A percentile compares a stretch with the other conserved stretches of the same genome.
Conservation (phyloP, 108 stramenopile genomes). For the Cyclostephanos invisitatus region DNA sequence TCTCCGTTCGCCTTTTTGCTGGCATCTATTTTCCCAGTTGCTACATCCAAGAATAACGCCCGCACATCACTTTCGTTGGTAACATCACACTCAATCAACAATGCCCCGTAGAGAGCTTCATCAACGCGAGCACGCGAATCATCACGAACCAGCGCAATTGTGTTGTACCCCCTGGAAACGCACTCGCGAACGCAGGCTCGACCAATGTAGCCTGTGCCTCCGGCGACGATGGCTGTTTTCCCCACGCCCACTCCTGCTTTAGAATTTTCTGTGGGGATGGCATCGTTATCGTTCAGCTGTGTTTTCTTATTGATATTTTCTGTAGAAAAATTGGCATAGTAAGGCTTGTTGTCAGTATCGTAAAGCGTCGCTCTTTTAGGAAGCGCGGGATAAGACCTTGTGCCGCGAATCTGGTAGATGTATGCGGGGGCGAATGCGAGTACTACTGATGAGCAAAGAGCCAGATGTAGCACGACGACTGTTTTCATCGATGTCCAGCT, state of each 20-base stretch:
- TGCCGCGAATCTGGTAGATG: background rate
- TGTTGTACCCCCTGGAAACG: conserved; percentile 53
- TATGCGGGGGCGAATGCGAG: background rate
- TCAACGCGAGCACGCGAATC: conserved; percentile 15
- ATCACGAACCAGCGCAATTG: conserved; percentile 55
- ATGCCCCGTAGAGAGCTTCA: conserved; percentile 26
- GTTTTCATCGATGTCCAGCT: background rate
- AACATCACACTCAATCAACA: conserved; percentile 34
- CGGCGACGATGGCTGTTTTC: conserved; percentile 57
- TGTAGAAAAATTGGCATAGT: conserved; percentile 11
- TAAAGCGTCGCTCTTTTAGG: background rate
- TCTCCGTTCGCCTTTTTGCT: background rate
- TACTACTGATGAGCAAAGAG: conserved; percentile 1
- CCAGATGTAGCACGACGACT: background rate
- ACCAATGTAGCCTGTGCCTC: conserved; percentile 67
- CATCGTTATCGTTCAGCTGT: background rate
- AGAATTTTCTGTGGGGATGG: background rate
- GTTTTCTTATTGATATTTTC: background rate
- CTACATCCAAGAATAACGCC: conserved; percentile 27
- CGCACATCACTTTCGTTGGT: conserved; percentile 29
- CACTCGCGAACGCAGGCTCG: conserved; percentile 58
- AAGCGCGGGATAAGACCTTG: background rate
- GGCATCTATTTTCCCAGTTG: conserved; percentile 11
- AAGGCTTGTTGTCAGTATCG: conserved; percentile 1
- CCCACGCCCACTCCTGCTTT: background rate